These are phyloP conservation scores for Gossypium raimondii DNA, from an alignment of 345 rosid genomes.

Conservation along the genomic window DNA sequence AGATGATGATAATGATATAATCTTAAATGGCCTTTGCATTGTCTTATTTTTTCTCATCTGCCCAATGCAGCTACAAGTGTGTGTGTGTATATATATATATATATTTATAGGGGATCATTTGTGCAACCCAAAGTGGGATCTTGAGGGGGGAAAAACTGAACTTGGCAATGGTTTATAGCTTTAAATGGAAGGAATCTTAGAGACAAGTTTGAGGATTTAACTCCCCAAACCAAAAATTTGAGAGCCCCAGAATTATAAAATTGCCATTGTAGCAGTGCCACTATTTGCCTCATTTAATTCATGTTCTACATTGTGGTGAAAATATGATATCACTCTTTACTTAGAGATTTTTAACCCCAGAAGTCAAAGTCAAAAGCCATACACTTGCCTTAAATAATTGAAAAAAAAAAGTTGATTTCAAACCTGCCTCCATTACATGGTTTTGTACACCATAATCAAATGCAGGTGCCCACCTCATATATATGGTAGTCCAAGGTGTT, in stretches of 20 bases:
- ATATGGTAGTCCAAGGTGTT: slow-evolving; percentile 15
- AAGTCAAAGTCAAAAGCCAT: slow-evolving; percentile 1
- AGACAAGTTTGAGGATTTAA: not conserved
- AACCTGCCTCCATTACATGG: not conserved
- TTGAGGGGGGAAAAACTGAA: not conserved
- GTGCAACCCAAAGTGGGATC: not conserved
- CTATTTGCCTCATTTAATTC: not conserved
- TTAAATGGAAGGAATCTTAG: not conserved
- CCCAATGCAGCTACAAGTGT: not conserved
- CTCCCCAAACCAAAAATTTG: not conserved
- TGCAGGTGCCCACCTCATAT: not conserved
- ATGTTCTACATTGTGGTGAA: not conserved
- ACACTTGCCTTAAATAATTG: slow-evolving; percentile 12
- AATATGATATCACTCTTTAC: not conserved
- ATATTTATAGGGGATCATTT: not conserved
- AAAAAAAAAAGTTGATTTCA: not conserved
- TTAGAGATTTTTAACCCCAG: not conserved
- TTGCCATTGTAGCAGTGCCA: not conserved
- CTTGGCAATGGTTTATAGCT: not conserved
- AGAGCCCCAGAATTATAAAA: not conserved
- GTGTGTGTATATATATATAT: too few relatives aligned
- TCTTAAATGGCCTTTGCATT: not conserved
- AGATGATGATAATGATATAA: too few relatives aligned
- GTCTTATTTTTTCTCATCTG: not conserved
- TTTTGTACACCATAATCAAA: not conserved